Evolutionary conservation across 2,329 filamentous ascomycete genomes (phyloP).

Genomic region (Colletotrichum cuscutae): DNA sequence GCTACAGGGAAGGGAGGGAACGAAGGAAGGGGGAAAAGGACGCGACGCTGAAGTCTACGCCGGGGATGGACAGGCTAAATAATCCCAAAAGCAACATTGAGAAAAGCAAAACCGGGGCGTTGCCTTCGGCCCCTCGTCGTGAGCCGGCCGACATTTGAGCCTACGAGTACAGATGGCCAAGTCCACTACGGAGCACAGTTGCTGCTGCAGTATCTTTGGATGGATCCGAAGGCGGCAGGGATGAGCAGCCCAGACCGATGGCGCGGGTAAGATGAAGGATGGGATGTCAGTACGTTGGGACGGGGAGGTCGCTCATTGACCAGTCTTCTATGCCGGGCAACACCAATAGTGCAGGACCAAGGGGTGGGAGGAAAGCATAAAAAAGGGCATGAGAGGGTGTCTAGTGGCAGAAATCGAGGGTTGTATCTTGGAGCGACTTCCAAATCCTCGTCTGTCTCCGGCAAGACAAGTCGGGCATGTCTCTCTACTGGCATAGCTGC

Average conservation of each 20-base stretch:
- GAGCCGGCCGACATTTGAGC: conserved; percentile 10
- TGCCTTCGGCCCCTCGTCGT: conserved; percentile 7
- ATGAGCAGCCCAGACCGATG: conserved; percentile 23
- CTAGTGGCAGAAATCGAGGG: conserved; percentile 2
- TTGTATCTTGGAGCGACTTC: conserved; percentile 2
- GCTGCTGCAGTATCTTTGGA: conserved; percentile 16
- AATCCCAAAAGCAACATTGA: conserved; percentile 10
- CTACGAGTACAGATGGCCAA: background rate
- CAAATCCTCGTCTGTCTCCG: conserved; percentile 15
- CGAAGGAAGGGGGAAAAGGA: background rate
- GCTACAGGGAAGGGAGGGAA: background rate
- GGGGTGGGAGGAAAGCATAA: conserved; percentile 20
- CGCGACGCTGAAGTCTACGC: background rate
- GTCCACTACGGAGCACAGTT: background rate
- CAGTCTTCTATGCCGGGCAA: conserved; percentile 14
- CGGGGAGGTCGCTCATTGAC: conserved; percentile 18
- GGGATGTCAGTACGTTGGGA: conserved; percentile 1
- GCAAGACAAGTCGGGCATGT: conserved; percentile 15
- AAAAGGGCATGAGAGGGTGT: conserved; percentile 12
- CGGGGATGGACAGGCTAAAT: conserved; percentile 33
- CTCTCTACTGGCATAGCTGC: conserved; percentile 9
- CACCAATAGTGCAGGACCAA: conserved; percentile 24
- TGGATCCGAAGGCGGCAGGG: conserved; percentile 24
- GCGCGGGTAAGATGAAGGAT: conserved; percentile 19
- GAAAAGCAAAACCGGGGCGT: conserved; percentile 2